Evolutionary conservation across 2,329 filamentous ascomycete genomes (phyloP).

Genomic region (Claviceps quebecensis): DNA sequence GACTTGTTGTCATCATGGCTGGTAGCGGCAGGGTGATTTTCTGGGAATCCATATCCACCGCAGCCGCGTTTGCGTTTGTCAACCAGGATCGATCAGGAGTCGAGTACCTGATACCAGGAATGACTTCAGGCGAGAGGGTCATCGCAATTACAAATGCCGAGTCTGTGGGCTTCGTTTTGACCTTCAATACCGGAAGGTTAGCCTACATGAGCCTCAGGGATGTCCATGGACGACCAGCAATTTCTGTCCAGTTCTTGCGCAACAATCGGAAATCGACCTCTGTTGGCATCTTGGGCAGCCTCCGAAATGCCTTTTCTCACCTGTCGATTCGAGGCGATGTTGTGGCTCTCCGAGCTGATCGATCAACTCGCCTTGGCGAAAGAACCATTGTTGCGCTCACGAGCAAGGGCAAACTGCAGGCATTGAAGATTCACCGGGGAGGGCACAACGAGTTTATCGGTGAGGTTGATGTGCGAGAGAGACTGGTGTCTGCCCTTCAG

Average conservation of each 20-base stretch:
- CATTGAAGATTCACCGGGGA: constrained; percentile 81
- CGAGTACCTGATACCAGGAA: constrained; percentile 57
- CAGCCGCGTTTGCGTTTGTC: constrained; percentile 70
- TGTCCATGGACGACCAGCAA: constrained; percentile 67
- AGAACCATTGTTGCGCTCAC: constrained; percentile 73
- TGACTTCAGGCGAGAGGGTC: constrained; percentile 67
- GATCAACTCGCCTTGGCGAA: constrained; percentile 61
- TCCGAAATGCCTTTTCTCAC: constrained; percentile 61
- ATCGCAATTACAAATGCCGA: constrained; percentile 71
- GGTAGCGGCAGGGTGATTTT: constrained; percentile 75
- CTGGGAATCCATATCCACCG: constrained; percentile 90
- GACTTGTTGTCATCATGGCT: constrained; percentile 75
- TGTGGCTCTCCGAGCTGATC: constrained; percentile 63
- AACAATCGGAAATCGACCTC: constrained; percentile 40
- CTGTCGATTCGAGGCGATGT: constrained; percentile 62
- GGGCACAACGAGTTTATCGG: constrained; percentile 64
- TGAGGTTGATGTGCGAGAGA: constrained; percentile 55
- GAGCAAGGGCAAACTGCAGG: constrained; percentile 60
- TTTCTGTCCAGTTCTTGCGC: constrained; percentile 65
- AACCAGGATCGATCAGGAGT: constrained; percentile 70
- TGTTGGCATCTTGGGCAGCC: constrained; percentile 64
- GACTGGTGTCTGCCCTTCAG: constrained; percentile 48
- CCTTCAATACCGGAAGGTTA: constrained; percentile 72
- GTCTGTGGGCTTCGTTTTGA: constrained; percentile 69
- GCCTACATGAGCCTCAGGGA: constrained; percentile 81